Evolutionary conservation across 1,284 basidiomycete genomes (phyloP).

Genomic region (Pholiota adiposa): DNA sequence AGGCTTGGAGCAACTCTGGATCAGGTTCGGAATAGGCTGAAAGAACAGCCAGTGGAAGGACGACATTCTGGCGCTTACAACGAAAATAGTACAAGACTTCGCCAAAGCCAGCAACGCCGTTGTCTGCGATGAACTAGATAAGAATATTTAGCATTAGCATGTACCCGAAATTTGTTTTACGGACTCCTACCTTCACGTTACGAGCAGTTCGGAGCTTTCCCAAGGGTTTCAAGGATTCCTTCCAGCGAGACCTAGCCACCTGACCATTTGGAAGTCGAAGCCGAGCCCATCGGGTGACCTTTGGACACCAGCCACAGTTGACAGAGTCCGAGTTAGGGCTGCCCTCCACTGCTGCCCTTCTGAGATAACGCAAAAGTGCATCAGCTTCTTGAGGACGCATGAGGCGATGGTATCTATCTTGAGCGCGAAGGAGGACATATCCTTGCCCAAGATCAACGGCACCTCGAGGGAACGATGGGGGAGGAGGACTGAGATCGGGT

Average conservation of each 20-base stretch:
- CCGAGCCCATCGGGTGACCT: constrained; percentile 29
- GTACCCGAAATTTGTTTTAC: not conserved
- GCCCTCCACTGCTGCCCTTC: not conserved
- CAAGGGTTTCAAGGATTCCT: constrained; percentile 29
- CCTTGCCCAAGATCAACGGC: constrained; percentile 23
- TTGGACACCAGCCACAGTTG: constrained; percentile 2
- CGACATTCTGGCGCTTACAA: constrained; percentile 4
- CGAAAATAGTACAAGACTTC: constrained; percentile 31
- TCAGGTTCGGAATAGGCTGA: constrained; percentile 11
- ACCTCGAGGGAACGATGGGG: constrained; percentile 14
- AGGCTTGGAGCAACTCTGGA: constrained; percentile 3
- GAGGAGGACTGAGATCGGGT: constrained; percentile 26
- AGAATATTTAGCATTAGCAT: not conserved
- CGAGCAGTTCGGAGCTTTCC: constrained; percentile 24
- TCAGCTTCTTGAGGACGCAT: constrained; percentile 15
- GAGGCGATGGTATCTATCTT: constrained; percentile 19
- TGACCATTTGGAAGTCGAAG: constrained; percentile 36
- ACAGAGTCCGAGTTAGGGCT: not conserved
- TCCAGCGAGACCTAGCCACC: constrained; percentile 33
- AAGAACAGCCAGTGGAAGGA: constrained; percentile 7
- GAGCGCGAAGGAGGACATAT: constrained; percentile 26
- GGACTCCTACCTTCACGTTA: constrained; percentile 1
- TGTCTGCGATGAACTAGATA: constrained; percentile 6
- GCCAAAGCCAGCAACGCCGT: constrained; percentile 19
- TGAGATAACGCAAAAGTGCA: constrained; percentile 18